These are phyloP conservation scores for Schizothecium vesticola DNA, from an alignment of 495 filamentous ascomycete species.

Conservation along the genomic window DNA sequence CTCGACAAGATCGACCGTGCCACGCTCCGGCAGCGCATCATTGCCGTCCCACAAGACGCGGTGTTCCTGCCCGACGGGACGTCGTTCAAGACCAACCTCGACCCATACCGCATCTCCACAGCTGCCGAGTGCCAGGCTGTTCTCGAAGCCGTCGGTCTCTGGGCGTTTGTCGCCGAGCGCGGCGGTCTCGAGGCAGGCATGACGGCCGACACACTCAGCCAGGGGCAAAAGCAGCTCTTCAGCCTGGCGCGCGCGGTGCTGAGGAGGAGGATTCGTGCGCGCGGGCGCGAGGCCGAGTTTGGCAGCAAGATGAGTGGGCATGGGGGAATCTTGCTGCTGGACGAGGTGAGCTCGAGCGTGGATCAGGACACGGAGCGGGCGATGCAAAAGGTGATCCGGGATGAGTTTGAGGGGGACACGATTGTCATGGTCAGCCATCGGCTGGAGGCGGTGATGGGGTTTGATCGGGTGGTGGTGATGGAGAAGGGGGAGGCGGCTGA, in stretches of 20 bases:
- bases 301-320: constrained; percentile 18
- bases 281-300: constrained; percentile 10
- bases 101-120: constrained; percentile 30
- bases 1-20: constrained; percentile 15
- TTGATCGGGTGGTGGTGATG: constrained; percentile 45
- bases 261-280: constrained; percentile 24
- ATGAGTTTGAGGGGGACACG: constrained; percentile 42
- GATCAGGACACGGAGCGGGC: constrained; percentile 40
- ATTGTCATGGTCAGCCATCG: constrained; percentile 46
- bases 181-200: constrained; percentile 50
- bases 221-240: constrained; percentile 62
- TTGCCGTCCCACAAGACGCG: constrained; percentile 50
- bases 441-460: constrained; percentile 42
- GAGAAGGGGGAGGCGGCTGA: constrained; percentile 39
- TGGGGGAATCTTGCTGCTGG: constrained; percentile 34
- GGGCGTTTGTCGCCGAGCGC: constrained; percentile 42
- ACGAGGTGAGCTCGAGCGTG: constrained; percentile 40
- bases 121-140: constrained; percentile 41
- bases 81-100: constrained; percentile 38
- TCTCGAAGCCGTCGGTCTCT: constrained; percentile 46
- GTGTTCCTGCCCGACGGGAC: constrained; percentile 49
- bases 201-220: constrained; percentile 47
- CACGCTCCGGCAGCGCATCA: constrained; percentile 18
- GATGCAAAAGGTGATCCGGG: constrained; percentile 40
- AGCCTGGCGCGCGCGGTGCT: constrained; percentile 59